phyloP scores from a whole-genome alignment of 2,329 filamentous ascomycete genomes.

The Talaromyces rugulosus region DNA sequence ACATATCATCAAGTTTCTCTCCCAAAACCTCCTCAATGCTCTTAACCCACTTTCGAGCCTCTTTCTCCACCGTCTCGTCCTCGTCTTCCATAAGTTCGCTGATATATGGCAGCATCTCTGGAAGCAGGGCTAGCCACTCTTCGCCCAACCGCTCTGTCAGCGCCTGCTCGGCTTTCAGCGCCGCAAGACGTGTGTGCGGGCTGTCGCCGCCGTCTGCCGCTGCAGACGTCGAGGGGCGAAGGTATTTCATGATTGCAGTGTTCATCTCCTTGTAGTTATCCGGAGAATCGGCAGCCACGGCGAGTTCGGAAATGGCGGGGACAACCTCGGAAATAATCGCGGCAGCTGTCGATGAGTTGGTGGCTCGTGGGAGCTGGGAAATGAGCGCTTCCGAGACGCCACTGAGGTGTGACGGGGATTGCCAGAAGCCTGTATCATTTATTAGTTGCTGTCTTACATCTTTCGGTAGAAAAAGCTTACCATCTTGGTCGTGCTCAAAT shows the following conservation, averaged over 20 bases:
- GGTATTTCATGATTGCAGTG: slow-evolving; percentile 67
- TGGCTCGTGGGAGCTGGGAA: slow-evolving; percentile 56
- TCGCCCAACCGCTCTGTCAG: slow-evolving; percentile 79
- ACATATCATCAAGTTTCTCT: slow-evolving; percentile 86
- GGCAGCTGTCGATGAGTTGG: slow-evolving; percentile 33
- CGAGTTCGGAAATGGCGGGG: slow-evolving; percentile 74
- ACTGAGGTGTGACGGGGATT: slow-evolving; percentile 80
- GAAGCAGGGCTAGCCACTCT: slow-evolving; percentile 86
- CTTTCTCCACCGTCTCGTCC: slow-evolving; percentile 84
- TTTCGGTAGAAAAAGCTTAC: slow-evolving; percentile 21
- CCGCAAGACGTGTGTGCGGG: slow-evolving; percentile 69
- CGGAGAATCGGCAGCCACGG: slow-evolving; percentile 73
- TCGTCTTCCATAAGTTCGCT: slow-evolving; percentile 96
- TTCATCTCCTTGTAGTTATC: slow-evolving; percentile 93
- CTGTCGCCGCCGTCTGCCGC: slow-evolving; percentile 48
- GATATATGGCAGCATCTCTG: slow-evolving; percentile 95
- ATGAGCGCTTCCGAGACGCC: slow-evolving; percentile 67
- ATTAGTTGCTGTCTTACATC: slow-evolving; percentile 9
- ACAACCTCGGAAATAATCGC: slow-evolving; percentile 57
- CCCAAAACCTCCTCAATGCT: slow-evolving; percentile 85
- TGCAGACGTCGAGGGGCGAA: slow-evolving; percentile 54
- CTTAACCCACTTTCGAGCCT: slow-evolving; percentile 85
- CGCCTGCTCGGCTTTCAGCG: slow-evolving; percentile 74
- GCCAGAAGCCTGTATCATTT: slow-evolving; percentile 68
- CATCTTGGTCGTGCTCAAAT: slow-evolving; percentile 87